Percentiles rank a stretch among this genome's conserved stretches.
These are phyloP conservation scores for Penicillium brevicompactum DNA, from an alignment of 2,329 filamentous ascomycete species.

Conservation along the genomic window DNA sequence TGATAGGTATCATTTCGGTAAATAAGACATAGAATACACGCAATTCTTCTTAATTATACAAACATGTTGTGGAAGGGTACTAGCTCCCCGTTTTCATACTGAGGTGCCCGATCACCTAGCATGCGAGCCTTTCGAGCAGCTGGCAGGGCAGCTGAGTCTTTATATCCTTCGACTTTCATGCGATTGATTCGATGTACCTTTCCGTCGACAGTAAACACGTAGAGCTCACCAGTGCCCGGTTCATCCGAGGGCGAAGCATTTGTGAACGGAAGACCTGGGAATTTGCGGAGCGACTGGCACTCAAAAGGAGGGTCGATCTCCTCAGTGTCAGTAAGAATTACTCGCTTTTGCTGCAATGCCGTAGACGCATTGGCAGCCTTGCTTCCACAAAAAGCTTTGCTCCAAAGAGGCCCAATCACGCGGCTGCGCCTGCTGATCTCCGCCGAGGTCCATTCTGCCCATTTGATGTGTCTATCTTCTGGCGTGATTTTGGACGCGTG, in stretches of 20 bases:
- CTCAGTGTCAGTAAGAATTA: constrained; percentile 42
- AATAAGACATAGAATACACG: constrained; percentile 17
- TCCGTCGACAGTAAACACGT: constrained; percentile 40
- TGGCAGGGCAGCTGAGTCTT: constrained; percentile 36
- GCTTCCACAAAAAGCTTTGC: constrained; percentile 33
- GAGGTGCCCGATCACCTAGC: constrained; percentile 34
- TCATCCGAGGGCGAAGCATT: constrained; percentile 29
- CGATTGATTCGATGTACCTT: constrained; percentile 39
- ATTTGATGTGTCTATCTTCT: constrained; percentile 65
- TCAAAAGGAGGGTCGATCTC: constrained; percentile 31
- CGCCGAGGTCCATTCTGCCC: constrained; percentile 55
- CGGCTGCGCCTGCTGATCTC: constrained; percentile 59
- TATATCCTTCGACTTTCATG: constrained; percentile 45
- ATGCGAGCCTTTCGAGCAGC: constrained; percentile 45
- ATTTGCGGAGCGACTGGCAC: constrained; percentile 28
- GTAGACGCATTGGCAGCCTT: constrained; percentile 17
- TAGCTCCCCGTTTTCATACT: constrained; percentile 26
- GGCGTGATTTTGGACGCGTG: constrained; percentile 75
- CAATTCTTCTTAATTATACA: constrained; percentile 16
- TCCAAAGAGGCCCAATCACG: constrained; percentile 71
- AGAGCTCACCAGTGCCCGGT: constrained; percentile 29
- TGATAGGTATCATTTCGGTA: constrained; percentile 22
- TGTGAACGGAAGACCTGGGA: constrained; percentile 42
- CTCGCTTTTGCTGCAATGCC: constrained; percentile 33
- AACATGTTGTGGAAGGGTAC: constrained; percentile 40